Conservation (phyloP, 2,329 filamentous ascomycete species). For the Scedosporium dehoogii region DNA sequence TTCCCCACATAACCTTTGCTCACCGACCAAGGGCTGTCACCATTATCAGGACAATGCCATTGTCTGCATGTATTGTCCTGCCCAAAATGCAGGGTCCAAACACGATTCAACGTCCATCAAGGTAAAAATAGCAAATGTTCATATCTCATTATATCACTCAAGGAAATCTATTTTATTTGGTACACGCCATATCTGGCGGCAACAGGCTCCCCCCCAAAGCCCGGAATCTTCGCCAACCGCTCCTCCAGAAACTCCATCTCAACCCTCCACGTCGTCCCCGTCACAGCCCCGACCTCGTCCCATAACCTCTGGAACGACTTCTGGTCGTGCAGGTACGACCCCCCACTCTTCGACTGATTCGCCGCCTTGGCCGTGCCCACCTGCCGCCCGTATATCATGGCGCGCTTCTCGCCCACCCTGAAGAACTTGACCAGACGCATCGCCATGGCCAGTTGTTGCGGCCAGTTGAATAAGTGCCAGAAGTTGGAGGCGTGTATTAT, state of each 20-base stretch:
- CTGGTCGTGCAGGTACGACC: constrained; percentile 34
- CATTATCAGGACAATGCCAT: neutral
- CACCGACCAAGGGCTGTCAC: no score
- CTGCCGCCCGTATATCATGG: constrained; percentile 41
- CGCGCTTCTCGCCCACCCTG: constrained; percentile 30
- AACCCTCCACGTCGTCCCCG: constrained; percentile 38
- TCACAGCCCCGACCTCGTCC: constrained; percentile 39
- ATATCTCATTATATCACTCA: neutral
- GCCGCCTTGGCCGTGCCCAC: constrained; percentile 22
- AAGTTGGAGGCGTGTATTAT: constrained; percentile 40
- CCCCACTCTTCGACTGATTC: neutral
- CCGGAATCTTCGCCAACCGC: constrained; percentile 10
- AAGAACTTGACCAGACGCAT: constrained; percentile 34
- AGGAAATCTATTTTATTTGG: constrained; percentile 6
- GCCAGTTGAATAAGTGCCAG: constrained; percentile 40
- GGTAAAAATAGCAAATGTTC: neutral
- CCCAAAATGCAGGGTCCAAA: neutral
- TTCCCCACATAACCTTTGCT: no score
- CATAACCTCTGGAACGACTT: constrained; percentile 42
- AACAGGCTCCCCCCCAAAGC: constrained; percentile 11
- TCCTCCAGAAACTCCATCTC: constrained; percentile 24
- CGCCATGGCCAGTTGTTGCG: constrained; percentile 34
- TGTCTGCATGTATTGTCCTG: neutral
- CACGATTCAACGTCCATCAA: neutral
- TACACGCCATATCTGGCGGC: constrained; percentile 12